Conservation (phyloP, 345 rosid species). For the Eucalyptus cloeziana region DNA sequence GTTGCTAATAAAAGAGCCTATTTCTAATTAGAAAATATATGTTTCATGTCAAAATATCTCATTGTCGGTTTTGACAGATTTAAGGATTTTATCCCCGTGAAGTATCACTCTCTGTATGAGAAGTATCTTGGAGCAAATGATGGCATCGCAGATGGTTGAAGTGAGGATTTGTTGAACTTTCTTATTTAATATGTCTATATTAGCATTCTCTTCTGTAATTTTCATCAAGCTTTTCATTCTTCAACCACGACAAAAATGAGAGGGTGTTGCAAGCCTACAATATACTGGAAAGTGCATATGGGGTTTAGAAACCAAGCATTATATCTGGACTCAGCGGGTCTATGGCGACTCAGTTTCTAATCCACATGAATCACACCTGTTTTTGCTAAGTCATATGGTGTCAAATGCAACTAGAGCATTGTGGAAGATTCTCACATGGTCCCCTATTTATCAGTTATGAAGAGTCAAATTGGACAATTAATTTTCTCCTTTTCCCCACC, state of each 20-base stretch:
- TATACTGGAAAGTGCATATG: neutral
- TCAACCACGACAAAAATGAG: neutral
- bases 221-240: neutral
- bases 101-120: constrained; percentile 55
- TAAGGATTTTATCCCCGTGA: constrained; percentile 73
- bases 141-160: neutral
- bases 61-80: constrained; percentile 31
- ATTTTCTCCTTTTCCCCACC: neutral
- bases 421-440: neutral
- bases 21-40: neutral
- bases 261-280: neutral
- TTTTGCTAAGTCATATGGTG: neutral
- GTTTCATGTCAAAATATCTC: neutral
- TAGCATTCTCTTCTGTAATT: neutral
- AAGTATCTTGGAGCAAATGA: constrained; percentile 37
- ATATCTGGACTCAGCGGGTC: neutral
- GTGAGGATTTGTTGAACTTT: constrained; percentile 2
- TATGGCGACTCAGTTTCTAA: neutral
- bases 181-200: neutral
- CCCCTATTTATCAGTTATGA: neutral
- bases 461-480: neutral
- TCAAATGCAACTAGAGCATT: neutral
- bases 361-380: neutral
- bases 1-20: neutral
- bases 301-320: neutral